Percentiles rank a stretch among this genome's conserved stretches.
Evolutionary conservation across 1,284 basidiomycete species (phyloP).

Genomic region (Peniophora sp.): DNA sequence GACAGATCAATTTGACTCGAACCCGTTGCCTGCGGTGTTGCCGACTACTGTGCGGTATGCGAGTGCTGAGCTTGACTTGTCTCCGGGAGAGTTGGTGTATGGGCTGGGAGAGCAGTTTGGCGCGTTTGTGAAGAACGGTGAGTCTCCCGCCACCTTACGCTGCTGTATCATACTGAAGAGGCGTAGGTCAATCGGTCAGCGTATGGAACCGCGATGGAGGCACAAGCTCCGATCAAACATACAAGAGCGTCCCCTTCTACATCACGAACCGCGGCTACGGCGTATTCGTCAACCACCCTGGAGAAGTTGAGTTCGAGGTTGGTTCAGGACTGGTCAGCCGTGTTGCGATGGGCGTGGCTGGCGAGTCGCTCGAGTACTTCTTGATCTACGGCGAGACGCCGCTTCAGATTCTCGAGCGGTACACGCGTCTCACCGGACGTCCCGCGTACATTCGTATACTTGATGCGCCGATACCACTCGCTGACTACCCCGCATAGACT

Average conservation of each 20-base stretch:
- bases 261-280: slow-evolving; percentile 66
- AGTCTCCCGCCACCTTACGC: neutral
- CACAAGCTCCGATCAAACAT: slow-evolving; percentile 65
- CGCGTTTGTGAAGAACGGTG: slow-evolving; percentile 69
- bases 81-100: slow-evolving; percentile 65
- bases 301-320: slow-evolving; percentile 71
- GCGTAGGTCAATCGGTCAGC: slow-evolving; percentile 48
- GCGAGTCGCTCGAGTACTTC: slow-evolving; percentile 58
- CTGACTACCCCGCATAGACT: slow-evolving; percentile 27
- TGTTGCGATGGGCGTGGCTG: slow-evolving; percentile 61
- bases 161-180: slow-evolving; percentile 1
- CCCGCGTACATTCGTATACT: slow-evolving; percentile 39
- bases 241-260: slow-evolving; percentile 71
- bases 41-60: slow-evolving; percentile 50
- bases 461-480: slow-evolving; percentile 1
- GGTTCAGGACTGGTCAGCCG: slow-evolving; percentile 69
- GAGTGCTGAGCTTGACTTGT: slow-evolving; percentile 60
- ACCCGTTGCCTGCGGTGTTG: slow-evolving; percentile 37
- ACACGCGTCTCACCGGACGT: slow-evolving; percentile 57
- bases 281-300: slow-evolving; percentile 69
- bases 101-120: slow-evolving; percentile 71
- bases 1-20: slow-evolving; percentile 47
- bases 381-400: slow-evolving; percentile 61
- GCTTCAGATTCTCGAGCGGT: slow-evolving; percentile 50
- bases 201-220: slow-evolving; percentile 71